A percentile compares a stretch with the other conserved stretches of the same genome.
phyloP scores from a whole-genome alignment of 2,329 filamentous ascomycete genomes.

The Colletotrichum neosansevieriae region DNA sequence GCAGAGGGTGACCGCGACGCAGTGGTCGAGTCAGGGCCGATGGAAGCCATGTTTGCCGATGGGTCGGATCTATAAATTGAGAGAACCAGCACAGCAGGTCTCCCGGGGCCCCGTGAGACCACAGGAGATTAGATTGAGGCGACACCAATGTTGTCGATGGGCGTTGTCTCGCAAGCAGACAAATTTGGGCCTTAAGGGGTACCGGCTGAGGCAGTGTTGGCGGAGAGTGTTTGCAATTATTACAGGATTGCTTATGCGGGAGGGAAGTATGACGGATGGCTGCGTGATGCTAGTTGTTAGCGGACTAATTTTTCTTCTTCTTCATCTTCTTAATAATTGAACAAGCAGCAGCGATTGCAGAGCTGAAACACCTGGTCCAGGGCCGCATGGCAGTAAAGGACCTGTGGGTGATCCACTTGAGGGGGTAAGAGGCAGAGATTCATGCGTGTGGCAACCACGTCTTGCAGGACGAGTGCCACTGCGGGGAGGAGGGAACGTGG shows the following conservation, averaged over 20 bases:
- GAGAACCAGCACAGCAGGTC: constrained; percentile 26
- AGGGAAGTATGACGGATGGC: constrained; percentile 38
- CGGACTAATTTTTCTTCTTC: constrained; percentile 16
- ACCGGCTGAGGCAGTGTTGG: constrained; percentile 16
- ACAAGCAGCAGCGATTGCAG: constrained; percentile 26
- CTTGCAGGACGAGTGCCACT: constrained; percentile 30
- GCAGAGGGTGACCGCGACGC: constrained; percentile 51
- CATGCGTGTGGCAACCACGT: constrained; percentile 37
- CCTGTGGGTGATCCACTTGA: constrained; percentile 39
- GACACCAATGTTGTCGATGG: constrained; percentile 31
- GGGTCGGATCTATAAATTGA: constrained; percentile 26
- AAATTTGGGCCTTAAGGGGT: constrained; percentile 32
- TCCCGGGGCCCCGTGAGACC: constrained; percentile 38
- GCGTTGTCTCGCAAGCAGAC: constrained; percentile 27
- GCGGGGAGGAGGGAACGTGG: constrained; percentile 10
- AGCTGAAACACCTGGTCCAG: constrained; percentile 41
- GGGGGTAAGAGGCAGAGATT: constrained; percentile 35
- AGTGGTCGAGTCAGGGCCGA: constrained; percentile 33
- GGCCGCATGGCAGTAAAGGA: constrained; percentile 40
- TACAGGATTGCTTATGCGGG: constrained; percentile 37
- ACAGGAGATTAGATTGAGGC: constrained; percentile 38
- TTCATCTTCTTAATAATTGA: neutral
- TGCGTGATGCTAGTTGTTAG: constrained; percentile 36
- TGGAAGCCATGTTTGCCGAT: constrained; percentile 37
- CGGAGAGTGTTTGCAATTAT: constrained; percentile 35